Base-by-base conservation (phyloP, 495 filamentous ascomycete species). In the Penicillium bovifimosum region DNA sequence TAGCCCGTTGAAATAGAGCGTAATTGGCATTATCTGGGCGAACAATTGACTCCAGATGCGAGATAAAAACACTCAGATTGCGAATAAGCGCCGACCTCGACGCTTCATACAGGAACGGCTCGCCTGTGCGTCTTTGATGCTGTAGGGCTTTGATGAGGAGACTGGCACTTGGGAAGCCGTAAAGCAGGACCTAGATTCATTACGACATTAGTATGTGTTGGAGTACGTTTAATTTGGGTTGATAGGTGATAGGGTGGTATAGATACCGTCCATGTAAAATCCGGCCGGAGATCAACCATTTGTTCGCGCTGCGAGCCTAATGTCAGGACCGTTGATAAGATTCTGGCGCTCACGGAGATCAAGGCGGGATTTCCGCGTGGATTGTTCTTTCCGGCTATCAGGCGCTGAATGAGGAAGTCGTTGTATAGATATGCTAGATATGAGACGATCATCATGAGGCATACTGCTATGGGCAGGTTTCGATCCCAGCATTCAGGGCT, bases 11-110 rank as follows among this genome's bases (percentile, higher is more conserved):
- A n/a, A 68, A 67, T 1, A 72, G 50, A 13, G 59, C 58, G 28
- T 63, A 56, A 35, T 61, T 59, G 8, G 51, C 50, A 41, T 63
- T 49, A 18, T 53, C 62, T 0, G 57, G 59, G 0, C 54, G 39
- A 9, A 54, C 56, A 32, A 69, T 60, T 0, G 58, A 55, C 28
- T 69, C 67, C 1, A 72, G 42, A 36, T 68, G 62, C 6, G 67
- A 63, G 24, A 68, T 61, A 36, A 86, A 79, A n/a, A 83, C 74
- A 48, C 79, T 81, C 2, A 85, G 65, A 47, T 83, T 77, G 38
- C 82, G 81, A 32, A 84, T 79, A 6, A 80, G 72, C 34, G 77
- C 74, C 3, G 81, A 77, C 10, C 80, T 68, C 0, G 80, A 77
- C 0, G 69, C 55, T 6, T 66, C 59, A 47, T 72, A 72, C 6